Conservation (phyloP, 768 basidiomycete genomes). For the Lactarius sanguifluus region DNA sequence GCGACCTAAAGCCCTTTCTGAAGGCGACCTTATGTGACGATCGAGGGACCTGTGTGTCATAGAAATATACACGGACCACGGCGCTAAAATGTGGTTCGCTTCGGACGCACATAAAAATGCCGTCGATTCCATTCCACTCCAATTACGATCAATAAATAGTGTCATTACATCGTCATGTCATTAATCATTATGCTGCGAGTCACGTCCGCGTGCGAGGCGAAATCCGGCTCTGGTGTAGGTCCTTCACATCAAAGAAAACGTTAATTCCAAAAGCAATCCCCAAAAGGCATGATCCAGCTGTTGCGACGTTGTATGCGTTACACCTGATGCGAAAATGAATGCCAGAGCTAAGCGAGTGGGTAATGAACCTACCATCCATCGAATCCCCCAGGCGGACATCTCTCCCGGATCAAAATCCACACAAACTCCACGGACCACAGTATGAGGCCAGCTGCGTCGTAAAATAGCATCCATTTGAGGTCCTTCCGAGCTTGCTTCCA, state of each 20-base stretch:
- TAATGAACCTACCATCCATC: slow-evolving; percentile 56
- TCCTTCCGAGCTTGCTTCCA: slow-evolving; percentile 58
- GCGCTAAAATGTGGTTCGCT: not conserved
- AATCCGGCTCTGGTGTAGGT: slow-evolving; percentile 56
- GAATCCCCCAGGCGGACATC: slow-evolving; percentile 61
- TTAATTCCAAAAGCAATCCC: slow-evolving; percentile 55
- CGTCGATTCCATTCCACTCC: not conserved
- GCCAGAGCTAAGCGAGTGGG: not conserved
- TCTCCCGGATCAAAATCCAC: slow-evolving; percentile 57
- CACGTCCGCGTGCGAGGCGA: slow-evolving; percentile 61
- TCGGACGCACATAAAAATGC: not conserved
- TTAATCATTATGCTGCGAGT: slow-evolving; percentile 7
- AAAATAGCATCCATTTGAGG: slow-evolving; percentile 50
- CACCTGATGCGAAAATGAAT: slow-evolving; percentile 47
- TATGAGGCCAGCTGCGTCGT: slow-evolving; percentile 49
- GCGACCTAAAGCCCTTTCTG: not conserved
- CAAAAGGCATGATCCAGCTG: slow-evolving; percentile 60
- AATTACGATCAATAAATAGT: not conserved
- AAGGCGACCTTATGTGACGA: slow-evolving; percentile 17
- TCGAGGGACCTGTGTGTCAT: slow-evolving; percentile 24
- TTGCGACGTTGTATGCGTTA: slow-evolving; percentile 66
- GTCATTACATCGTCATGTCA: slow-evolving; percentile 5
- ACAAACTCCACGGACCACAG: slow-evolving; percentile 62
- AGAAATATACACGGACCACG: slow-evolving; percentile 5
- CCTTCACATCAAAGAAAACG: slow-evolving; percentile 65